Percentiles rank a stretch among this genome's conserved stretches.
Conservation (phyloP, 2,329 filamentous ascomycete species). For the Pseudogymnoascus sp. region DNA sequence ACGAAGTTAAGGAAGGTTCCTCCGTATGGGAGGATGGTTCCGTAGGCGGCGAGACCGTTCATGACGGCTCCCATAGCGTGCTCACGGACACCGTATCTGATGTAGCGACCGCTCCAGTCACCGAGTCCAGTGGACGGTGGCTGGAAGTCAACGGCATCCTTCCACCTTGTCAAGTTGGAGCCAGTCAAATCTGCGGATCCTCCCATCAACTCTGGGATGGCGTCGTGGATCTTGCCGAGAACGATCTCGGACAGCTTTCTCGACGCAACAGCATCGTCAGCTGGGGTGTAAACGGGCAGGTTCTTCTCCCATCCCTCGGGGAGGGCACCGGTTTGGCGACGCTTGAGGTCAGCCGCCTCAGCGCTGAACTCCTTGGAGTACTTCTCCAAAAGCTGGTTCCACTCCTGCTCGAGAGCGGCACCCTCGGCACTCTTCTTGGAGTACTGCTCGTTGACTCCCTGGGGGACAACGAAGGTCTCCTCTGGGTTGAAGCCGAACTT, state of each 20-base stretch:
- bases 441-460: constrained; percentile 90
- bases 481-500: constrained; percentile 96
- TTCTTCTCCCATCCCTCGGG: constrained; percentile 94
- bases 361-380: constrained; percentile 71
- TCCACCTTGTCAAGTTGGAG: constrained; percentile 98
- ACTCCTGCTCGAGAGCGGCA: constrained; percentile 84
- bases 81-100: constrained; percentile 87
- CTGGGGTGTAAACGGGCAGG: constrained; percentile 82
- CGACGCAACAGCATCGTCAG: constrained; percentile 77
- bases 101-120: constrained; percentile 83
- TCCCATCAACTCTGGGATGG: constrained; percentile 83
- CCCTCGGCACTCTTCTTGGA: constrained; percentile 76
- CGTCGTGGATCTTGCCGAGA: constrained; percentile 74
- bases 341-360: constrained; percentile 71
- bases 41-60: constrained; percentile 93
- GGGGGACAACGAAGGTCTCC: constrained; percentile 84
- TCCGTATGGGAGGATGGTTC: constrained; percentile 84
- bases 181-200: constrained; percentile 96
- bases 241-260: constrained; percentile 95
- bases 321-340: constrained; percentile 73
- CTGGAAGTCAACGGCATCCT: constrained; percentile 96
- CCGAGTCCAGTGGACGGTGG: constrained; percentile 77
- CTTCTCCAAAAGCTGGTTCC: constrained; percentile 87
- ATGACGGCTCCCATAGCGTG: constrained; percentile 88
- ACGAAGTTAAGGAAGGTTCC: constrained; percentile 99